Percentiles rank a stretch among this genome's conserved stretches.
Conservation (phyloP, 1,284 basidiomycete species). For the Coriolopsis trogii region DNA sequence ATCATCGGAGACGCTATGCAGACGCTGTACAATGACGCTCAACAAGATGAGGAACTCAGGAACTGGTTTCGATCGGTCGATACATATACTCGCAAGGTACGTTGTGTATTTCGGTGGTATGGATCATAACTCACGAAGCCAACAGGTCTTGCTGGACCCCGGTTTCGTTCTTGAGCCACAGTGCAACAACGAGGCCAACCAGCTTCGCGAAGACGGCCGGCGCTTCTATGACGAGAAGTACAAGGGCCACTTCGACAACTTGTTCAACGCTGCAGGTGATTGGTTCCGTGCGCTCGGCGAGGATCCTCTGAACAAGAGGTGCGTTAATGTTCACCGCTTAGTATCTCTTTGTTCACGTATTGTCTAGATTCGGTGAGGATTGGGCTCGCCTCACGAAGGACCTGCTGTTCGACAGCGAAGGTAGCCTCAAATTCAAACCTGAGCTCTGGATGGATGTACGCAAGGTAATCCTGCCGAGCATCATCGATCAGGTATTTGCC, state of each 20-base stretch:
- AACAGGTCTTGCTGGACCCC: slow-evolving; percentile 76
- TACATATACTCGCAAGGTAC: slow-evolving; percentile 66
- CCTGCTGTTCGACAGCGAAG: slow-evolving; percentile 58
- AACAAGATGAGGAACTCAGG: slow-evolving; percentile 76
- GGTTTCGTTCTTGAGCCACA: slow-evolving; percentile 88
- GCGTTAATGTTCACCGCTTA: neutral
- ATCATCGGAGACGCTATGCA: slow-evolving; percentile 75
- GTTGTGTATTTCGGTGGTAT: slow-evolving; percentile 14
- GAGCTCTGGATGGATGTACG: slow-evolving; percentile 88
- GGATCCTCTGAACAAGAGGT: slow-evolving; percentile 79
- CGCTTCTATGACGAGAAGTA: slow-evolving; percentile 88
- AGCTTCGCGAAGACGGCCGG: slow-evolving; percentile 72
- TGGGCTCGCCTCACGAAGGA: slow-evolving; percentile 85
- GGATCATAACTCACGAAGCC: neutral
- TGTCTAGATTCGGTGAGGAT: slow-evolving; percentile 68
- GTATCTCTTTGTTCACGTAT: neutral
- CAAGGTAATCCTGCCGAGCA: slow-evolving; percentile 78
- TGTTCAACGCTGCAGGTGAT: slow-evolving; percentile 70
- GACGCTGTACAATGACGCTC: slow-evolving; percentile 76
- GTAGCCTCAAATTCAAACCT: slow-evolving; percentile 89
- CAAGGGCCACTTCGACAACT: slow-evolving; percentile 77
- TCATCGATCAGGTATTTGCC: slow-evolving; percentile 68
- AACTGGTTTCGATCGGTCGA: slow-evolving; percentile 78
- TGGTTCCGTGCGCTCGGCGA: slow-evolving; percentile 88
- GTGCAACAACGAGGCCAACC: slow-evolving; percentile 63